Conservation (phyloP, 495 filamentous ascomycete species). For the Amniculicola lignicola region DNA sequence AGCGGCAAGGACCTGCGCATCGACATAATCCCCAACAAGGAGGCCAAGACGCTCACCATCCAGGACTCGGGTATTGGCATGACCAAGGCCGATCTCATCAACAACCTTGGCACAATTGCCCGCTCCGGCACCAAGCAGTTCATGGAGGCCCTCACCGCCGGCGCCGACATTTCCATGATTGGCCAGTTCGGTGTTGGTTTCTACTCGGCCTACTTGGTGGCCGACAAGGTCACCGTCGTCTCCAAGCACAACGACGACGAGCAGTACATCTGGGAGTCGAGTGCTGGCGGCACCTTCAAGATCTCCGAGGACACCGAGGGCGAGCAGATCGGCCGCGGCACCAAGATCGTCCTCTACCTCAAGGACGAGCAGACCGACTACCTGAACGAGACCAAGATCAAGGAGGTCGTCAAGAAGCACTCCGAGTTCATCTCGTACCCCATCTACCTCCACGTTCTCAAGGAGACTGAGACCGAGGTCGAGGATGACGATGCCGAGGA, state of each 20-base stretch:
- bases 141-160: slow-evolving; percentile 97
- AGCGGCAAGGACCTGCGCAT: slow-evolving; percentile 93
- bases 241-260: slow-evolving; percentile 99
- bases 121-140: slow-evolving; percentile 99
- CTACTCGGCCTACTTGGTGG: slow-evolving; percentile 99
- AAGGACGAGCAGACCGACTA: slow-evolving; percentile 99
- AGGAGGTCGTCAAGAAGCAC: slow-evolving; percentile 99
- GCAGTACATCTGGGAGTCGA: slow-evolving; percentile 99
- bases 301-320: slow-evolving; percentile 87
- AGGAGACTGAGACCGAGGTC: slow-evolving; percentile 98
- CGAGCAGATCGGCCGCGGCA: slow-evolving; percentile 86
- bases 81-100: slow-evolving; percentile 99
- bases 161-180: slow-evolving; percentile 99
- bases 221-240: slow-evolving; percentile 89
- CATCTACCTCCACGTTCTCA: slow-evolving; percentile 98
- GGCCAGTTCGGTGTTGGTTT: slow-evolving; percentile 99
- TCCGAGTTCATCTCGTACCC: slow-evolving; percentile 99
- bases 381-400: slow-evolving; percentile 97
- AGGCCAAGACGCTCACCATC: slow-evolving; percentile 94
- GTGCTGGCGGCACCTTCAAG: slow-evolving; percentile 95
- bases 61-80: slow-evolving; percentile 98
- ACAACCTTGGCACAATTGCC: slow-evolving; percentile 99
- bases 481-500: slow-evolving; percentile 94
- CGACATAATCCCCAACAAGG: slow-evolving; percentile 96
- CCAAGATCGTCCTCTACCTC: slow-evolving; percentile 95